Evolutionary conservation across 441 rosid species (phyloP).

Genomic region (Mallotus repandus): DNA sequence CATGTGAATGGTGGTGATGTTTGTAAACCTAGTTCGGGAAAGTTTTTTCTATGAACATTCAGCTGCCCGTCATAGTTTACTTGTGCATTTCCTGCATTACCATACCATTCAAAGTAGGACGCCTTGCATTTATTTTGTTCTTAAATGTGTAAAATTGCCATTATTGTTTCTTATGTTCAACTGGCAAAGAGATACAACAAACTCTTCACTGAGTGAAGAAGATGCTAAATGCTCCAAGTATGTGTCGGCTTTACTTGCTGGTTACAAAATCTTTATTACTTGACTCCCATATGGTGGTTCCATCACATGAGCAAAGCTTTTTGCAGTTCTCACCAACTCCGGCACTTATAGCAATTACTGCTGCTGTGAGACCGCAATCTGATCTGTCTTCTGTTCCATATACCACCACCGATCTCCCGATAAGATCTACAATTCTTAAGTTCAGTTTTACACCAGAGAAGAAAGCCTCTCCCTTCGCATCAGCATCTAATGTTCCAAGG

Average conservation of each 20-base stretch:
- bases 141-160: neutral
- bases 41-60: too few relatives aligned
- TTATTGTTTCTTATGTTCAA: neutral
- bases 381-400: slow-evolving; percentile 68
- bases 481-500: slow-evolving; percentile 85
- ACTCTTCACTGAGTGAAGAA: neutral
- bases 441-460: slow-evolving; percentile 56
- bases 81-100: too few relatives aligned
- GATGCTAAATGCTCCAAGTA: neutral
- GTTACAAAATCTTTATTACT: slow-evolving; percentile 59
- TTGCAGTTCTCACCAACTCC: slow-evolving; percentile 94
- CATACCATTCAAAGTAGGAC: too few relatives aligned
- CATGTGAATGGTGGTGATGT: too few relatives aligned
- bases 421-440: slow-evolving; percentile 71
- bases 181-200: neutral
- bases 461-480: slow-evolving; percentile 62
- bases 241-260: slow-evolving; percentile 30
- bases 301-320: slow-evolving; percentile 79
- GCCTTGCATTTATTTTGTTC: too few relatives aligned
- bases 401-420: slow-evolving; percentile 66
- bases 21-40: too few relatives aligned
- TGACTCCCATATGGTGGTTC: slow-evolving; percentile 94
- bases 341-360: slow-evolving; percentile 92
- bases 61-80: too few relatives aligned
- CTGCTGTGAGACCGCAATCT: slow-evolving; percentile 56